These are phyloP conservation scores for Coemansia aciculifera DNA, from an alignment of 192 early-diverging fungal species.

Conservation along the genomic window DNA sequence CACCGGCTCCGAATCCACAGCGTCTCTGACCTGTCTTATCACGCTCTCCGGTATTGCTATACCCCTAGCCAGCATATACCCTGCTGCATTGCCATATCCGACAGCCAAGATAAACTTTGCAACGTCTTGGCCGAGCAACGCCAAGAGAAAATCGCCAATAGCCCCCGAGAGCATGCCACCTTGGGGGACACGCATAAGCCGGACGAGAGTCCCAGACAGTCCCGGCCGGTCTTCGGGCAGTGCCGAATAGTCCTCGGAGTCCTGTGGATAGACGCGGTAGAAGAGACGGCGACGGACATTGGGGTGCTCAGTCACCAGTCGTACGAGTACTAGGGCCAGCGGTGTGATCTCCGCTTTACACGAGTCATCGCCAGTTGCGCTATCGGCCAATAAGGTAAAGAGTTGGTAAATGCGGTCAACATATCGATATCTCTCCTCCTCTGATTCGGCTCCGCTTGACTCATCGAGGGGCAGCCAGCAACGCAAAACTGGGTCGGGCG, in stretches of 20 bases:
- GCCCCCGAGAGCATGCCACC: slow-evolving; percentile 42
- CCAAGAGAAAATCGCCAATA: slow-evolving; percentile 43
- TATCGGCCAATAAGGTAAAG: slow-evolving; percentile 14
- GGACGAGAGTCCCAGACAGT: slow-evolving; percentile 30
- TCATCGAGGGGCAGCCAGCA: slow-evolving; percentile 30
- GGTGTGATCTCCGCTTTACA: slow-evolving; percentile 35
- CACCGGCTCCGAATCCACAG: not conserved
- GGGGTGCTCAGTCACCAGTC: slow-evolving; percentile 33
- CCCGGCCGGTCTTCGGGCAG: slow-evolving; percentile 45
- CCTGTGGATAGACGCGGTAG: slow-evolving; percentile 23
- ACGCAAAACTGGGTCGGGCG: slow-evolving; percentile 12
- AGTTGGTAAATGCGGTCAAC: slow-evolving; percentile 8
- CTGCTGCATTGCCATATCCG: slow-evolving; percentile 93
- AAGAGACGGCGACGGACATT: slow-evolving; percentile 30
- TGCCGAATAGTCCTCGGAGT: slow-evolving; percentile 16
- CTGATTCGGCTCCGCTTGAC: not conserved
- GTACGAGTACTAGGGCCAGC: slow-evolving; percentile 35
- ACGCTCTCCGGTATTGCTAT: slow-evolving; percentile 57
- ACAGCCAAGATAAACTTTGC: slow-evolving; percentile 57
- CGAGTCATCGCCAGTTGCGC: not conserved
- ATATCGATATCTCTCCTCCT: not conserved
- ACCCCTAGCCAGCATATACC: slow-evolving; percentile 79
- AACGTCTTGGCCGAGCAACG: slow-evolving; percentile 42
- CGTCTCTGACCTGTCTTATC: slow-evolving; percentile 21
- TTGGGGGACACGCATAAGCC: slow-evolving; percentile 33